phyloP scores from a whole-genome alignment of 768 basidiomycete genomes.

The Tylopilus felleus region DNA sequence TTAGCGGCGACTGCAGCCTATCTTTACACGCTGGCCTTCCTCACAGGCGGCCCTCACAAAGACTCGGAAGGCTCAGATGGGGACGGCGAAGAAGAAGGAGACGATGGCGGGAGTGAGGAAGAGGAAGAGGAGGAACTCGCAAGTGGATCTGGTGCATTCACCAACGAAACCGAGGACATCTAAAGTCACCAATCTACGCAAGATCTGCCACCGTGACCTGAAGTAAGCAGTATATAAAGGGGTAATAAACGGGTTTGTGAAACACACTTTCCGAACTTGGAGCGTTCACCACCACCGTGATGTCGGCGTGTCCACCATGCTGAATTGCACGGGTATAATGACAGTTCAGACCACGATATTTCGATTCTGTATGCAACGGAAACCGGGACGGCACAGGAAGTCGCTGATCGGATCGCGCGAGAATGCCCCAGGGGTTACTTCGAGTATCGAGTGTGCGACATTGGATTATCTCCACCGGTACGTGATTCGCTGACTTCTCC shows the following conservation, averaged over 20 bases:
- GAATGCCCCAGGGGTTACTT: conserved; percentile 50
- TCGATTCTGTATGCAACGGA: conserved; percentile 62
- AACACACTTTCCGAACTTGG: too few relatives aligned
- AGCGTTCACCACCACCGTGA: too few relatives aligned
- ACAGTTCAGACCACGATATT: conserved; percentile 30
- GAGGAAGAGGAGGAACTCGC: conserved; percentile 16
- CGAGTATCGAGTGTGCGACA: conserved; percentile 35
- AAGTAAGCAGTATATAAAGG: too few relatives aligned
- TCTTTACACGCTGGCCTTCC: conserved; percentile 15
- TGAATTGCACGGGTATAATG: background rate
- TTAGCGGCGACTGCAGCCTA: conserved; percentile 43
- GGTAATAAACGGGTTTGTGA: too few relatives aligned
- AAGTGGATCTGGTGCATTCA: background rate
- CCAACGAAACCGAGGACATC: conserved; percentile 20
- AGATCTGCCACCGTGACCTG: too few relatives aligned
- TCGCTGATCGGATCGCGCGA: conserved; percentile 40
- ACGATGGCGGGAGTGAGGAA: conserved; percentile 13
- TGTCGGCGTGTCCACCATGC: background rate
- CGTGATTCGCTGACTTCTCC: background rate
- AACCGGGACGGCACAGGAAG: conserved; percentile 83
- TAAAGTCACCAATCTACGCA: too few relatives aligned
- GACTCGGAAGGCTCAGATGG: background rate
- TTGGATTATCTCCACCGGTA: conserved; percentile 30
- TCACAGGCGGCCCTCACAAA: background rate
- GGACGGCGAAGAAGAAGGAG: conserved; percentile 1